These are phyloP conservation scores for Chloranthus sessilifolius DNA, from an alignment of 164 flowering plant genomes.

Conservation along the genomic window DNA sequence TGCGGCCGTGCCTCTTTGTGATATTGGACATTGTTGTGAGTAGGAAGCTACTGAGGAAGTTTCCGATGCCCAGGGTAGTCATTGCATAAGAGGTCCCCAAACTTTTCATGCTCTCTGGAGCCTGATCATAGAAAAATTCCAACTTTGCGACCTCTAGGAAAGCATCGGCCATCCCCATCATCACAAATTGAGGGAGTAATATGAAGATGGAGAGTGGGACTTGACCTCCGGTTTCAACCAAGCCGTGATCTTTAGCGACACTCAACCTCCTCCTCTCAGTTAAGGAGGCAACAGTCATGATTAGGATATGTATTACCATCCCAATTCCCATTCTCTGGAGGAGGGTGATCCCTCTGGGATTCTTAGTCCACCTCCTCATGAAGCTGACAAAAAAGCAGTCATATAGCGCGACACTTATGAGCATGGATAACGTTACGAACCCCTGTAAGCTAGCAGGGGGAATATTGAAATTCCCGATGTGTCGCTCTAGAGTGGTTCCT, in stretches of 20 bases:
- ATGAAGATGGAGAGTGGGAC: conserved; percentile 22
- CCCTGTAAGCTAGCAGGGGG: conserved; percentile 47
- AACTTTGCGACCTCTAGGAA: conserved; percentile 22
- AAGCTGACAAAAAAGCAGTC: conserved; percentile 29
- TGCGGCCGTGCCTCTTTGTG: conserved; percentile 13
- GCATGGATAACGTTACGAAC: conserved; percentile 46
- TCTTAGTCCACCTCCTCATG: conserved; percentile 32
- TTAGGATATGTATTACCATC: conserved; percentile 31
- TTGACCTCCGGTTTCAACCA: background rate
- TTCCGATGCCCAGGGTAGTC: conserved; percentile 20
- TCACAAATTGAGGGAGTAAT: conserved; percentile 21
- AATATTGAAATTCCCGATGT: conserved; percentile 33
- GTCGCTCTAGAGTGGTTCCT: conserved; percentile 33
- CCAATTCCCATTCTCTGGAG: conserved; percentile 66
- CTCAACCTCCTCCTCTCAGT: conserved; percentile 38
- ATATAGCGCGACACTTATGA: conserved; percentile 36
- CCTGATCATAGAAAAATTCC: conserved; percentile 29
- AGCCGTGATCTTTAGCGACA: conserved; percentile 13
- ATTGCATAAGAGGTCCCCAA: conserved; percentile 20
- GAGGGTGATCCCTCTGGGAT: conserved; percentile 54
- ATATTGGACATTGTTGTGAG: conserved; percentile 12
- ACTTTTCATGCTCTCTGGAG: conserved; percentile 26
- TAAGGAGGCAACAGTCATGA: conserved; percentile 46
- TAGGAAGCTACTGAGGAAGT: conserved; percentile 22
- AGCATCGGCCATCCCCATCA: conserved; percentile 21